Base-by-base conservation (phyloP, 2,329 filamentous ascomycete genomes). In the Acephala macrosclerotiorum region DNA sequence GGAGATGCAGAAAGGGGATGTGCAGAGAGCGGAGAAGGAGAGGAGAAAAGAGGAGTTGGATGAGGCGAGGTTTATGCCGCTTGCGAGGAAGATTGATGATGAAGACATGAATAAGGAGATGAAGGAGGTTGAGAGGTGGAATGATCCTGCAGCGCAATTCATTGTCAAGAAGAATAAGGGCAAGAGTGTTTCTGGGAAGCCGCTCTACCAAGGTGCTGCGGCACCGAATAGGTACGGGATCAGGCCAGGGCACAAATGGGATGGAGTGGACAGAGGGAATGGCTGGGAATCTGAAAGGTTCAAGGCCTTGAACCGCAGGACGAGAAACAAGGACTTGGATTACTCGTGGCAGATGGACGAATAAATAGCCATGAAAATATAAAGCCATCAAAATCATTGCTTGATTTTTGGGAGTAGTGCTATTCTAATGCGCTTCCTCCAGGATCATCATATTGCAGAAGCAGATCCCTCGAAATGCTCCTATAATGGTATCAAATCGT, bases 301-400 rank as follows among this genome's bases (percentile, higher is more conserved):
- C 80, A 93, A 91, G 77, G 92, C 94, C 1, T 83, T 94, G 71
- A 97, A 97, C 77, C 83, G 88, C 71, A 87, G 87, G 71, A 88
- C 89, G 74, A 89, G 94, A 76, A 88, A 91, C 72, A 91, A 92
- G 78, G 90, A 90, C 36, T 79, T 98, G 75, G 89, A 95, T 73
- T 98, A 97, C 79, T 89, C 91, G 36, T 99, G 95, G 96, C 93
- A 97, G 83, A 96, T 96, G 91, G 96, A 97, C 80, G 92, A 94
- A 79, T 96, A 85, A 67, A 35, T 11, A 49, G 20, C 11, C 14
- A 16, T 11, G 18, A 20, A 11, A 11, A 53, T n/a, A 53, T 53
- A 1, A 29, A 29, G 18, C 4, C 26, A 12, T 20, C 33, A 14
- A 53, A 29, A 29, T 12, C 49, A 53, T 29, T 53, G 26, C 25